Evolutionary conservation across 306 rosid genomes (phyloP).

Genomic region (Quercus robur): DNA sequence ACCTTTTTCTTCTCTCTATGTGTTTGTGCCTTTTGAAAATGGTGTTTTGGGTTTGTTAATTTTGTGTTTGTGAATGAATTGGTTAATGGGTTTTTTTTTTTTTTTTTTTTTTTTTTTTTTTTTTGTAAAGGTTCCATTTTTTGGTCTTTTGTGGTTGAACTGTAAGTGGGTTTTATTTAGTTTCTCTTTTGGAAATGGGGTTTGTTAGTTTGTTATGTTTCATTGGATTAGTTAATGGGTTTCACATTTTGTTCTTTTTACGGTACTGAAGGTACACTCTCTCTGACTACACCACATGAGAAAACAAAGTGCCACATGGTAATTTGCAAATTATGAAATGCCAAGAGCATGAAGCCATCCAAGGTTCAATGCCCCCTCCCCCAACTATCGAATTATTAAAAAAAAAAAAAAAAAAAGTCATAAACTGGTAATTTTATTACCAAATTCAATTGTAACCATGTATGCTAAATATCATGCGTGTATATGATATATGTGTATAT

Average conservation of each 20-base stretch:
- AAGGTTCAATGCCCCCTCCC: too few species aligned
- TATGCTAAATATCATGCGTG: neutral
- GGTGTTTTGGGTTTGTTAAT: neutral
- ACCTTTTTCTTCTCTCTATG: neutral
- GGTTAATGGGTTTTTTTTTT: neutral
- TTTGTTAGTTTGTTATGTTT: neutral
- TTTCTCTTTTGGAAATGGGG: neutral
- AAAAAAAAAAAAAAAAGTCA: too few species aligned
- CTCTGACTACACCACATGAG: neutral
- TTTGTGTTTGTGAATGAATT: neutral
- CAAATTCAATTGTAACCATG: neutral
- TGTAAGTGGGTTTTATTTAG: neutral
- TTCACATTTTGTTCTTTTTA: neutral
- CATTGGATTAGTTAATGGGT: neutral
- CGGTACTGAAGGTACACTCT: neutral
- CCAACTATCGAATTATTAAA: too few species aligned
- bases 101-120: too few species aligned
- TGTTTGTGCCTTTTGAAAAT: neutral
- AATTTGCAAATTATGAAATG: neutral
- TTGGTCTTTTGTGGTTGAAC: neutral
- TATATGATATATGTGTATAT: neutral
- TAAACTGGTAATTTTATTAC: too few species aligned
- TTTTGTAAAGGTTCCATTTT: neutral
- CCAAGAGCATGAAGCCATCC: too few species aligned
- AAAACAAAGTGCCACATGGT: neutral